phyloP scores from a whole-genome alignment of 179 eudicot species.

The Heliamphora pulchella region DNA sequence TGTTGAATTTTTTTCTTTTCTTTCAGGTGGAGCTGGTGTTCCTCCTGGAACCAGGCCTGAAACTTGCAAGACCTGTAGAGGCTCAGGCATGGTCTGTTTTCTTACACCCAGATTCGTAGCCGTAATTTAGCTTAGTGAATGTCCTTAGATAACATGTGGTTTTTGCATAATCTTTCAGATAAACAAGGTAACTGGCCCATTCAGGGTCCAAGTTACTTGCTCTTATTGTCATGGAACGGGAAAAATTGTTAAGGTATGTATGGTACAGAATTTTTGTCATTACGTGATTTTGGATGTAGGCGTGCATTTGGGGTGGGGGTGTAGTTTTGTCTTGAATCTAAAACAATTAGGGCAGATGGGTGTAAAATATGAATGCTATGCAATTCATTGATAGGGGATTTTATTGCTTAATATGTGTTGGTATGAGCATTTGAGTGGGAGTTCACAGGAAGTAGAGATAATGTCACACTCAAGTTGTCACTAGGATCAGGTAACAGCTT shows the following conservation, averaged over 20 bases:
- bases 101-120: background rate
- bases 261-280: background rate
- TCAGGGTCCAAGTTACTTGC: conserved; percentile 53
- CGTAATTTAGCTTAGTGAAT: background rate
- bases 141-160: conserved; percentile 1
- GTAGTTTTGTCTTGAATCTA: background rate
- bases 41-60: conserved; percentile 94
- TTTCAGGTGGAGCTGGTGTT: conserved; percentile 68
- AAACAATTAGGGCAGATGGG: background rate
- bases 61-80: conserved; percentile 81
- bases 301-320: background rate
- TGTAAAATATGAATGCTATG: background rate
- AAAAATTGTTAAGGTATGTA: conserved; percentile 72
- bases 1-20: background rate
- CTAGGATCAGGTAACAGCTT: background rate
- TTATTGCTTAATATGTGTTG: background rate
- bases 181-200: conserved; percentile 56
- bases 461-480: background rate
- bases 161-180: conserved; percentile 29
- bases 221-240: conserved; percentile 55
- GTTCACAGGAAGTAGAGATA: background rate
- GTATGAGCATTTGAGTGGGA: background rate
- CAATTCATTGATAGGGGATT: background rate
- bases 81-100: conserved; percentile 53
- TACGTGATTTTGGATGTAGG: too few species aligned